Base-by-base conservation (phyloP, 2,329 filamentous ascomycete species). In the Cladosporium halotolerans region DNA sequence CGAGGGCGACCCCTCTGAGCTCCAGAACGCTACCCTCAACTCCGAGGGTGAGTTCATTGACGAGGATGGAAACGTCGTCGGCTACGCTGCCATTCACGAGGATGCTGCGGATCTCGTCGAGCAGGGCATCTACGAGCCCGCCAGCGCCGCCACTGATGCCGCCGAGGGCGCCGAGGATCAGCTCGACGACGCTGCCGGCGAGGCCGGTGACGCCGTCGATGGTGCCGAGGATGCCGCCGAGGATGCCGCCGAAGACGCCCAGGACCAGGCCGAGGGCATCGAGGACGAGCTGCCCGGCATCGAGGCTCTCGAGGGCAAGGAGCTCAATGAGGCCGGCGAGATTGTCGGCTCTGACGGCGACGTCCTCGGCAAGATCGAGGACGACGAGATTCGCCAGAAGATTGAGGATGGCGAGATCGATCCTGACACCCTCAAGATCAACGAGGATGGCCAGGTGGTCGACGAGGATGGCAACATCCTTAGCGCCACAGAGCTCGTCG, bases 31-130 rank as follows among this genome's bases (percentile, higher is more conserved):
- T 50, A 72, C 72, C 42, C 72, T 78, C 57, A 79, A 80, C 60
- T 72, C 76, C 56, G 69, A 78, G 23, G 78, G 78, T 48, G 76
- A 79, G 60, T 78, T 81, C 55, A 64, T 79, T n/a, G 76, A 80
- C 55, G 72, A 79, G 3, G 70, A 77, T 3, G 78, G 78, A 51
- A 76, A 79, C 45, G 73, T 79, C 46, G 68, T 80, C 49, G 78
- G 78, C 52, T 73, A 73, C 52, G 76, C 78, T 3, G 72, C 77
- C 50, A 69, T 78, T 40, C 74, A 76, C 61, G 70, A 73, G 7
- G 75, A 77, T 8, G 67, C 67, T 44, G 68, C 65, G 44, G 66
- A 69, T 36, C 64, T 70, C 34, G 64, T 68, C 32, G 72, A 78
- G 55, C 73, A 78, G n/a, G 70, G 76, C n/a, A 51, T 69, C 46